Evolutionary conservation across 192 early-diverging fungal species (phyloP), one percentile per base, ranked within the genome.

Genomic region (Rhizophagus prolifer): DNA sequence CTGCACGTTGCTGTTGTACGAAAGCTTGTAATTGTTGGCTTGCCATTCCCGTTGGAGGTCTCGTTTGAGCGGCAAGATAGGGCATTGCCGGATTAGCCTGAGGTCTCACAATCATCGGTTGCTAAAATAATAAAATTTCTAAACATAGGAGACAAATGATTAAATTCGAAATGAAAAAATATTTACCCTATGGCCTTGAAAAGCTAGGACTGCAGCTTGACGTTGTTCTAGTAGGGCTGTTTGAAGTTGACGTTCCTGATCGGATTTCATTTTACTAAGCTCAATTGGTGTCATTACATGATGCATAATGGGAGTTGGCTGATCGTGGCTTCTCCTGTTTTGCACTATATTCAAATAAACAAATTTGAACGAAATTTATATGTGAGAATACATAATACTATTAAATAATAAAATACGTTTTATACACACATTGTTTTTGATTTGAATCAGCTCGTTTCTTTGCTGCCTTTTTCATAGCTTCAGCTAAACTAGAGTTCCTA

Each of bases 391-490:
- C 14, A 38, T 19, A 4, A 74, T 28, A 23, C 6, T 62, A 28
- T n/a, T 30, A 16, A 74, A 26, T 75, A 87, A 81, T 66, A 66
- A 70, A 73, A 68, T 75, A 68, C 26, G 59, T 16, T 10, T 36
- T n/a, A n/a, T 69, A 78, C 78, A 78, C 50, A 79, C 77, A 16
- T 82, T 80, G 74, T 75, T 80, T 65, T 72, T 58, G 76, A 54
- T 65, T 64, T 13, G 81, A 78, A 47, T 84, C 80, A 60, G 89
- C 86, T 64, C 89, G 82, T 64, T 89, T 92, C 78, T 87, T 88
- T 72, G 83, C 79, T 3, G 88, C 80, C 58, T 84, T 87, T 72
- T 88, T 87, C 65, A 92, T 92, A 5, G 87, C 86, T 66, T 91
- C 91, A 38, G 89, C 81, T 16, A 90, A 80, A 34, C 79, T 86